These are phyloP conservation scores for Fistulifera solaris DNA, from an alignment of 108 stramenopile species.

Conservation along the genomic window DNA sequence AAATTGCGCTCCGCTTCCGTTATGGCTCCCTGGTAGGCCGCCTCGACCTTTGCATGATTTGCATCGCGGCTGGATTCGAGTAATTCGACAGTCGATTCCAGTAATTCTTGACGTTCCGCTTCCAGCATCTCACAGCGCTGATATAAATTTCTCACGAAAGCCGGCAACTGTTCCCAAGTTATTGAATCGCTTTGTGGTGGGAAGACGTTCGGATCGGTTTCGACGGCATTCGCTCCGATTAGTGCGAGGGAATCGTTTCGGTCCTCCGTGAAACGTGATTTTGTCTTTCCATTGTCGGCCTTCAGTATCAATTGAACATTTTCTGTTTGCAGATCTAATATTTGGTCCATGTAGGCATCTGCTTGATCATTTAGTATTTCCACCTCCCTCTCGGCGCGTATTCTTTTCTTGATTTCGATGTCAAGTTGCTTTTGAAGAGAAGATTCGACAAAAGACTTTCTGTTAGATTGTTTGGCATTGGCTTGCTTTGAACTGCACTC, in stretches of 20 bases:
- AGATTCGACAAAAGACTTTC: background rate
- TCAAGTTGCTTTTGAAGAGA: background rate
- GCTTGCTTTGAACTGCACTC: background rate
- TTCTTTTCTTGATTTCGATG: too few species aligned
- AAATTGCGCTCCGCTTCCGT: too few species aligned
- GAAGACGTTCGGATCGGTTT: too few species aligned
- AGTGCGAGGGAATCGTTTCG: too few species aligned
- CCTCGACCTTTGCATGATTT: conserved; percentile 10
- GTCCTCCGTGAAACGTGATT: too few species aligned
- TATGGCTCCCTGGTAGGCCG: background rate
- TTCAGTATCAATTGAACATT: conserved; percentile 1
- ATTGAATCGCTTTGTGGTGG: too few species aligned
- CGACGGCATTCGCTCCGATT: too few species aligned
- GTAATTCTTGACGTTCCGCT: conserved; percentile 10
- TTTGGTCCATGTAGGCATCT: conserved; percentile 8
- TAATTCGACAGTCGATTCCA: conserved; percentile 9
- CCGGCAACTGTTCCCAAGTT: too few species aligned
- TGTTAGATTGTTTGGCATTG: background rate
- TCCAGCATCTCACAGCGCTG: conserved; percentile 16
- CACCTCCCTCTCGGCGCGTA: conserved; percentile 7
- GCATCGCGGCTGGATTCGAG: conserved; percentile 5
- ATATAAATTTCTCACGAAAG: conserved; percentile 9
- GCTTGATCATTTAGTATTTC: conserved; percentile 10
- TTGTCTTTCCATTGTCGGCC: too few species aligned
- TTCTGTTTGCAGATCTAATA: conserved; percentile 4